phyloP scores from a whole-genome alignment of 148 eudicot genomes.

The Tetragonia tetragonoides region DNA sequence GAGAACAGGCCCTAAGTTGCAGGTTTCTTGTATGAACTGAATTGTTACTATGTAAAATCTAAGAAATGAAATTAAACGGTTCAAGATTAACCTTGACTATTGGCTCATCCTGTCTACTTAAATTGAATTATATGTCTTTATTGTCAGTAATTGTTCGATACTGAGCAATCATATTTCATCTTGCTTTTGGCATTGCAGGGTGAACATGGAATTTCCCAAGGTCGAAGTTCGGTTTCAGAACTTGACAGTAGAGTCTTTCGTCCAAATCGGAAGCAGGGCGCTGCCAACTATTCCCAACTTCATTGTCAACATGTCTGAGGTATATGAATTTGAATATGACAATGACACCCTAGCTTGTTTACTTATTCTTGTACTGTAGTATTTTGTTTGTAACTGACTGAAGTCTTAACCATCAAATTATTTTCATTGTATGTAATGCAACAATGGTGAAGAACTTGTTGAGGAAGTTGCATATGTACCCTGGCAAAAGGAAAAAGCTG shows the following conservation, averaged over 20 bases:
- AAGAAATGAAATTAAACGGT: background rate
- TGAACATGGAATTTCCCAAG: constrained; percentile 76
- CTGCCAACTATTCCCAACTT: constrained; percentile 92
- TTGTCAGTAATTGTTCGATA: background rate
- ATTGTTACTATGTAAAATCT: background rate
- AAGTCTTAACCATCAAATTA: background rate
- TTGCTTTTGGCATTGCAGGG: constrained; percentile 49
- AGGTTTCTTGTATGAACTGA: background rate
- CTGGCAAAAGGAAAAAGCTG: constrained; percentile 62
- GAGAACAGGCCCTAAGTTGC: too few species aligned
- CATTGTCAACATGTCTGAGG: constrained; percentile 88
- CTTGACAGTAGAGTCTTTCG: constrained; percentile 70
- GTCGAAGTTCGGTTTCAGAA: constrained; percentile 87
- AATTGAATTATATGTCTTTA: background rate
- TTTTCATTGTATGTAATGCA: background rate
- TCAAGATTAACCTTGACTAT: background rate
- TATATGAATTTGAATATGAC: constrained; percentile 20
- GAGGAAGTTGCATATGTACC: constrained; percentile 63
- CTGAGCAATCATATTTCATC: background rate
- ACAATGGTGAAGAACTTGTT: constrained; percentile 59
- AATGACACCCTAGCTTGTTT: background rate
- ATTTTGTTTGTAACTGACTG: background rate
- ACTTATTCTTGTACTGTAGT: background rate
- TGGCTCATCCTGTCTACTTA: background rate
- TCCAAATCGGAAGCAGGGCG: constrained; percentile 90